Evolutionary conservation across 805 yeast genomes (phyloP).

Genomic region (Ogataea corticis): DNA sequence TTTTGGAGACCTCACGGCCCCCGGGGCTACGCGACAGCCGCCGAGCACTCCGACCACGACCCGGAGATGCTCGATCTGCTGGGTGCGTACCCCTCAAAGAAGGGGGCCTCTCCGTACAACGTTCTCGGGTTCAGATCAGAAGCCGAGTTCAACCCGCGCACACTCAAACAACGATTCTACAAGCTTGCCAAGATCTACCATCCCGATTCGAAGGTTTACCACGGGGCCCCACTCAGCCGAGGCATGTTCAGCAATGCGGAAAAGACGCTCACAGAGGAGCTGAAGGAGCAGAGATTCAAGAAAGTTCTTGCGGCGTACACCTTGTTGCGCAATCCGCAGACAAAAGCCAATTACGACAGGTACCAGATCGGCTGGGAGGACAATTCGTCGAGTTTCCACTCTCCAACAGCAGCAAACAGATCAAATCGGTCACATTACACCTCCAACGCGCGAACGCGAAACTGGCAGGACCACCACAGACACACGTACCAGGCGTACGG

Average conservation of each 20-base stretch:
- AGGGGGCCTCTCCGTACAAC: slow-evolving; percentile 69
- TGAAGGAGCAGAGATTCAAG: slow-evolving; percentile 51
- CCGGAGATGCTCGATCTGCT: slow-evolving; percentile 28
- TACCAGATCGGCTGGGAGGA: slow-evolving; percentile 48
- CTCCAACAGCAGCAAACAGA: slow-evolving; percentile 22
- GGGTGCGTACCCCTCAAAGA: slow-evolving; percentile 44
- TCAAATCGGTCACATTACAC: neutral
- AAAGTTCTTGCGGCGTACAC: slow-evolving; percentile 58
- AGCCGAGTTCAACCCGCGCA: slow-evolving; percentile 36
- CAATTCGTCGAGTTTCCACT: slow-evolving; percentile 22
- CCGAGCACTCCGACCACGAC: slow-evolving; percentile 13
- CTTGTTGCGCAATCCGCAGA: slow-evolving; percentile 47
- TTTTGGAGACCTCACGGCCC: neutral
- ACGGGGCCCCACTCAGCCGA: slow-evolving; percentile 21
- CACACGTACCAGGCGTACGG: slow-evolving; percentile 27
- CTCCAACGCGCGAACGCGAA: slow-evolving; percentile 21
- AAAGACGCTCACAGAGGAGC: slow-evolving; percentile 18
- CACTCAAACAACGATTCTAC: slow-evolving; percentile 52
- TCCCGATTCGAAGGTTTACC: slow-evolving; percentile 55
- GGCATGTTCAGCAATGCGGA: slow-evolving; percentile 10
- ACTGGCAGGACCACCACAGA: slow-evolving; percentile 34
- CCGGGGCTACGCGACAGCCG: slow-evolving; percentile 3
- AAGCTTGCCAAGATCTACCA: slow-evolving; percentile 74
- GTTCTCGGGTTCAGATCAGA: slow-evolving; percentile 48
- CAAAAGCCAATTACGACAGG: slow-evolving; percentile 47